Base-by-base conservation (phyloP, 345 rosid species). In the Adansonia digitata region DNA sequence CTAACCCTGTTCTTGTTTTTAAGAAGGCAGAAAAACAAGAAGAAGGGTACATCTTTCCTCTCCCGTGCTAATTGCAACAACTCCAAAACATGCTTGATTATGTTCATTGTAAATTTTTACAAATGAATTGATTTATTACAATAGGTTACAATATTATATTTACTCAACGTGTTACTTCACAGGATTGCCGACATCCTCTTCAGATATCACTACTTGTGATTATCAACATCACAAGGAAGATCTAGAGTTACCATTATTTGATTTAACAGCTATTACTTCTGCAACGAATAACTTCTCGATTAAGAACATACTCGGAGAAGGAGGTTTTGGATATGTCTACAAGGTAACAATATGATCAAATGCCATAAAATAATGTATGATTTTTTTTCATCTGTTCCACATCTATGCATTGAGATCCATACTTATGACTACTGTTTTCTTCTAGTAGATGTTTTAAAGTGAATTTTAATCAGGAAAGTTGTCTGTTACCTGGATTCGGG, bases 291-390 rank as follows among this genome's bases (percentile, higher is more conserved):
- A 72, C 49, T 82, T 85, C 40, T 74, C 81, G 5, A 11, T 0
- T 0, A 26, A 42, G 4, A 82, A 76, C n/a, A 82, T 73, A 76
- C 73, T 85, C 11, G 88, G 88, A 48, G 79, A 80, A 62, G 85
- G 84, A 27, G 88, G 88, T 29, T 85, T 80, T 39, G 88, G 85
- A 48, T 77, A 71, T 29, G 85, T 85, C 20, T 82, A 78, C 75
- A 84, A 79, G 87, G 87, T 84, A 74, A 70, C 60, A 37, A 37
- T 45, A 26, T 27, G 39, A 6, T 24, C 11, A 59, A 5, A 66
- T 37, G n/a, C 15, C 5, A 4, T 2, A 20, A 18, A 31, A 51
- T 5, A 15, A 5, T 17, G 1, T 5, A 45, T 2, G 2, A 17
- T 1, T 7, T 49, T 20, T 53, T 20, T 20, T 22, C 14, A 31